A percentile compares a stretch with the other conserved stretches of the same genome.
These are phyloP conservation scores for Cicer yamashitae DNA, from an alignment of 306 rosid species.

Conservation along the genomic window DNA sequence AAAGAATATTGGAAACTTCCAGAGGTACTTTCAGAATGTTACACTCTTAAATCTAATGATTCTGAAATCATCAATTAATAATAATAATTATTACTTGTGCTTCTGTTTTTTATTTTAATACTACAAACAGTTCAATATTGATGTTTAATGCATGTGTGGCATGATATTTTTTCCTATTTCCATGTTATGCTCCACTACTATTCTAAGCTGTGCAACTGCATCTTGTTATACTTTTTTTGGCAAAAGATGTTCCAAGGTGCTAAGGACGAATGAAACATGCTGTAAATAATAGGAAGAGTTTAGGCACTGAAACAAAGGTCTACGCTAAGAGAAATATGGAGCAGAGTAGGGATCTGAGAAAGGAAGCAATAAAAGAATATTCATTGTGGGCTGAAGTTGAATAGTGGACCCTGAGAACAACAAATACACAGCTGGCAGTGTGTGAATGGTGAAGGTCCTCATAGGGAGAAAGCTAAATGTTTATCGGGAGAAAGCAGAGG, in stretches of 20 bases:
- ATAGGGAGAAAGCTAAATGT: not conserved
- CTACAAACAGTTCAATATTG: slow-evolving; percentile 6
- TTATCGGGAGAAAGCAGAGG: not conserved
- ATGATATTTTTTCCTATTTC: slow-evolving; percentile 21
- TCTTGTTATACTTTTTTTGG: slow-evolving; percentile 29
- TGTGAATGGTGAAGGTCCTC: not conserved
- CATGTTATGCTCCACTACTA: slow-evolving; percentile 20
- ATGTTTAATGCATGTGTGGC: slow-evolving; percentile 16
- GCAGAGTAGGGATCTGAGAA: slow-evolving; percentile 6
- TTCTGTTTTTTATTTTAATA: slow-evolving; percentile 21
- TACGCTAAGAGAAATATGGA: not conserved
- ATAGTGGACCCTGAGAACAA: not conserved
- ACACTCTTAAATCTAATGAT: slow-evolving; percentile 24
- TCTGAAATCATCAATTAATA: slow-evolving; percentile 22
- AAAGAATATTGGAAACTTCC: slow-evolving; percentile 93
- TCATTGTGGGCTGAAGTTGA: not conserved
- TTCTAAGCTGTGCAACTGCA: not conserved
- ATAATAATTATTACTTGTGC: slow-evolving; percentile 16
- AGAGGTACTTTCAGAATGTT: slow-evolving; percentile 60
- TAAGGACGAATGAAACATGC: slow-evolving; percentile 20
- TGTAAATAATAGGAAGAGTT: not conserved
- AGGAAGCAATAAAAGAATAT: slow-evolving; percentile 1
- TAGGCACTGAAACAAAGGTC: not conserved
- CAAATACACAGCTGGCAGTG: not conserved
- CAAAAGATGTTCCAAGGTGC: slow-evolving; percentile 16